Conservation (phyloP, 306 rosid species). For the Castanea crenata region DNA sequence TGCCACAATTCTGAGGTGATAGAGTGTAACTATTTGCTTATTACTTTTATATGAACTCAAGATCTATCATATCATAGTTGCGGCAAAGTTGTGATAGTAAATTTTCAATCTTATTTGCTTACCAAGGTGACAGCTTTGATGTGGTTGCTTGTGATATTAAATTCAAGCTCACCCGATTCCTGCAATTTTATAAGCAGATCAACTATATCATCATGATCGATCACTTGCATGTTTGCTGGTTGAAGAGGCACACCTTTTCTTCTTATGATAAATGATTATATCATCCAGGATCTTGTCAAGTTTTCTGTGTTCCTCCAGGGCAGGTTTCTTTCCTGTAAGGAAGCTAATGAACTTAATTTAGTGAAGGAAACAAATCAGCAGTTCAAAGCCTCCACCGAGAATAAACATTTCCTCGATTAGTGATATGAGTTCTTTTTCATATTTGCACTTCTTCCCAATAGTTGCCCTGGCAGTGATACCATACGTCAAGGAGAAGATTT, state of each 20-base stretch:
- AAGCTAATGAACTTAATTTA: not conserved
- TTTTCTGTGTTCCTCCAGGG: not conserved
- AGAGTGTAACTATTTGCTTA: too few species aligned
- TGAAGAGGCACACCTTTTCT: not conserved
- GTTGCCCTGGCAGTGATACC: not conserved
- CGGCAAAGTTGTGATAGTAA: too few species aligned
- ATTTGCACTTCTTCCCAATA: not conserved
- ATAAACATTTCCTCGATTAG: not conserved
- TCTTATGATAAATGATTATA: not conserved
- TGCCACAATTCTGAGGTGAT: too few species aligned
- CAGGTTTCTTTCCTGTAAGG: not conserved
- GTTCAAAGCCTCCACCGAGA: not conserved
- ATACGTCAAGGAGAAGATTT: not conserved
- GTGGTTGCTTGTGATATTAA: not conserved
- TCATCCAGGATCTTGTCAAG: slow-evolving; percentile 10
- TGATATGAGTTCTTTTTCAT: not conserved
- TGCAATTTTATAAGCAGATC: not conserved
- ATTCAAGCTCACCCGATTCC: not conserved
- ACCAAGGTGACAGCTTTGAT: slow-evolving; percentile 9
- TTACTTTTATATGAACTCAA: too few species aligned
- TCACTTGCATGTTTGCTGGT: not conserved
- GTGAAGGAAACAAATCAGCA: slow-evolving; percentile 13
- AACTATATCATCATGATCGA: not conserved
- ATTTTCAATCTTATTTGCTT: not conserved
- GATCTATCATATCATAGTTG: too few species aligned